Percentiles rank a stretch among this genome's conserved stretches.
phyloP scores from a whole-genome alignment of 148 eudicot species.

The Linanthus parryae region DNA sequence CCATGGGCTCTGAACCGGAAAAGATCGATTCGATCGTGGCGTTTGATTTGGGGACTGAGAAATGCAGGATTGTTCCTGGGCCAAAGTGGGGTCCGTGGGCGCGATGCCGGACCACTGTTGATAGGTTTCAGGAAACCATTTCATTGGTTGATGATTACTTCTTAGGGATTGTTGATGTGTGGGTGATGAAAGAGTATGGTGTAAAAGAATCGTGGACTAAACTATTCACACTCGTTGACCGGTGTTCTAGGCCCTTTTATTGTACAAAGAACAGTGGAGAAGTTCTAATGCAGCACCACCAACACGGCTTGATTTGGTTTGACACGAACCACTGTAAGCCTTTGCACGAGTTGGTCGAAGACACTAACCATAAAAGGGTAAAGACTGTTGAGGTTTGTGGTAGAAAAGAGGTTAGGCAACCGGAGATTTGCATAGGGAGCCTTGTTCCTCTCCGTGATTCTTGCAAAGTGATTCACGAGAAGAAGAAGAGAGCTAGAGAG shows the following conservation, averaged over 20 bases:
- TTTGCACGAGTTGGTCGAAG: constrained; percentile 43
- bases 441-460: constrained; percentile 34
- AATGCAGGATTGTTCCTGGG: constrained; percentile 14
- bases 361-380: constrained; percentile 12
- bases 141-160: constrained; percentile 13
- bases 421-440: constrained; percentile 27
- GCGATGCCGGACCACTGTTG: constrained; percentile 19
- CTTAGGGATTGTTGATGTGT: constrained; percentile 21
- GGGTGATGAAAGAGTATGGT: constrained; percentile 49
- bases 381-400: constrained; percentile 13
- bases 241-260: no score
- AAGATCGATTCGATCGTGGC: constrained; percentile 22
- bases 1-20: no score
- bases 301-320: constrained; percentile 14
- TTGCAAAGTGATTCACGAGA: no score
- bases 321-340: no score
- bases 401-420: neutral
- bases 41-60: constrained; percentile 34
- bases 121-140: constrained; percentile 23
- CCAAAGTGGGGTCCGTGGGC: constrained; percentile 18
- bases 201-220: constrained; percentile 38
- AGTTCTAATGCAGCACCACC: constrained; percentile 24
- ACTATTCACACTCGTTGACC: constrained; percentile 20
- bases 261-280: constrained; percentile 19
- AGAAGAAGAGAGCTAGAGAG: constrained; percentile 6